Evolutionary conservation across 2,329 filamentous ascomycete genomes (phyloP), one percentile per base, ranked within the genome.

Genomic region (Paracamarosporium sp.): DNA sequence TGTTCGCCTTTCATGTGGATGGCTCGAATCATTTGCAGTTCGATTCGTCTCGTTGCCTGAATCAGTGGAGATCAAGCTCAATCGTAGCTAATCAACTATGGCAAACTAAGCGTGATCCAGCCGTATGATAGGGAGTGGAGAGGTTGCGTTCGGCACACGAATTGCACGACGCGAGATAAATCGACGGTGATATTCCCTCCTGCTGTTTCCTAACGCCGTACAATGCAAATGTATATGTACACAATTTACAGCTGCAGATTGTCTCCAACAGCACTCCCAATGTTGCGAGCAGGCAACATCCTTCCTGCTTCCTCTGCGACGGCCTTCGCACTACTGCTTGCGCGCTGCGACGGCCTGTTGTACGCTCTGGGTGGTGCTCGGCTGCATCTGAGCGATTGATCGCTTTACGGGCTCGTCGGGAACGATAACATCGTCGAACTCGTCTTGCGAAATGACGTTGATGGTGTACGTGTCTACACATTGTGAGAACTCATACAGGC

Each of bases 381-480:
- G 45, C 30, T 48, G 45, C 45, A 48, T 48, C 45, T 69, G 69
- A 4, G 48, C 46, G 22, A 51, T 43, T 6, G 79, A 70, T n/a
- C 81, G 76, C 58, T 83, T 79, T 48, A 79, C 76, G 46, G 91
- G 89, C 51, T 85, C 82, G 74, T 92, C 90, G 27, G 95, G 95
- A 35, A 98, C 89, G 74, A 92, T 89, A 68, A 98, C 93, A 75
- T 99, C 95, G 56, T 93, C 91, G 80, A 99, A 99, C 66, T 97
- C 92, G 78, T 98, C 95, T 79, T 98, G 95, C 41, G 94, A 92
- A 72, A 99, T 91, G 53, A 92, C 92, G 65, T 83, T 86, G 74
- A 99, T 90, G 40, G 89, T 91, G 76, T 86, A 91, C 53, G 84
- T 80, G 73, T 91, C 89, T 90, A 47, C 11, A 36, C 9, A 3